Base-by-base conservation (phyloP, 805 yeast genomes). In the Metschnikowia similis region DNA sequence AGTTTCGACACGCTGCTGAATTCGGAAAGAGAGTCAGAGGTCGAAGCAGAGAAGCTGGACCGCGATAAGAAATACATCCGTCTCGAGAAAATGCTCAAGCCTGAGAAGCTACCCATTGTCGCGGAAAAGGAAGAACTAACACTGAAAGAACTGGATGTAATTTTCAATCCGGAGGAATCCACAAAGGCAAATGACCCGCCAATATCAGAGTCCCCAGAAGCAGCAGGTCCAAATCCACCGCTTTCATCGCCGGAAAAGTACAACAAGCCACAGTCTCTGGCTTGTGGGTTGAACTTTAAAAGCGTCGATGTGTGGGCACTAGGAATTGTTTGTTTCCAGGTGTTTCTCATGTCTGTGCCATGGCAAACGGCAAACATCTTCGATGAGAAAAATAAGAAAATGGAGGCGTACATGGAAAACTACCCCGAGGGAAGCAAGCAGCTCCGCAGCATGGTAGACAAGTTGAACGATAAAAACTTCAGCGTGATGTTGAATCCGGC, bases 261-360 rank as follows among this genome's bases (percentile, higher is more conserved):
- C 34, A 10, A 29, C 5, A 10, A 40, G 35, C 35, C 13, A 28
- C 11, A 9, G 27, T 16, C 28, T 17, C 5, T 11, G 27, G 45
- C 30, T 6, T 35, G 26, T 13, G 35, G 11, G 3, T 30, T 56
- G 44, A 50, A 68, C 44, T 70, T 72, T 48, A 70, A 69, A 47
- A 60, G 70, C 3, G 56, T 71, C 17, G 85, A 80, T 61, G 65
- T 70, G 44, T 80, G 85, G 85, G 67, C 81, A 2, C 56, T 80
- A 38, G 83, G 81, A 0, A 68, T 80, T 8, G 56, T 76, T 6
- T 80, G 79, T 56, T 74, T 77, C 54, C 74, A 75, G 43, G 57
- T 80, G 21, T 66, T 56, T 38, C 62, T 74, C 8, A 66, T 79
- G 66, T 61, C 70, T 8, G 70, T 68, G 39, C 83, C 84, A 2